These are phyloP conservation scores for Coniochaeta sp. DNA, from an alignment of 2,329 filamentous ascomycete species.

Conservation along the genomic window DNA sequence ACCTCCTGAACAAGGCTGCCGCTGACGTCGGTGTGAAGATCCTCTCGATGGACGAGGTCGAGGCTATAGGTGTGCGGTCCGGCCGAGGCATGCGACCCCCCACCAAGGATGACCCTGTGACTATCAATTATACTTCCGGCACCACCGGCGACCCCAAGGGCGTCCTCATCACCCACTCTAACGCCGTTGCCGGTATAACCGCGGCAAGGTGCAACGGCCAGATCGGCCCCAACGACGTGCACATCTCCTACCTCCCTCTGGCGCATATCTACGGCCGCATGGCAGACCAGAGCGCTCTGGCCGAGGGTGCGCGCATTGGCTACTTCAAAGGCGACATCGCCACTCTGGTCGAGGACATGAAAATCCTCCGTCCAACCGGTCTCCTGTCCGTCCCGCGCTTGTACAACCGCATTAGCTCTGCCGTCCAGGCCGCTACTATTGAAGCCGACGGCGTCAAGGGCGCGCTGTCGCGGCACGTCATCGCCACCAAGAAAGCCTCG, in stretches of 20 bases:
- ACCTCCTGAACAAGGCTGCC: conserved; percentile 70
- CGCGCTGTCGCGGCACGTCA: conserved; percentile 69
- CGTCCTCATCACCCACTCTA: conserved; percentile 74
- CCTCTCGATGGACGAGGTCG: conserved; percentile 72
- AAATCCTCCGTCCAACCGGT: conserved; percentile 72
- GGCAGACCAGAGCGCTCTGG: conserved; percentile 67
- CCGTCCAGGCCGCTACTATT: conserved; percentile 71
- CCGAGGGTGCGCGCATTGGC: conserved; percentile 68
- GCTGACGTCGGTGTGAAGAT: conserved; percentile 68
- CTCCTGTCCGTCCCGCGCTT: conserved; percentile 88
- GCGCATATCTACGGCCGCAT: conserved; percentile 92
- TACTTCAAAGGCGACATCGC: conserved; percentile 92
- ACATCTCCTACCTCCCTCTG: conserved; percentile 83
- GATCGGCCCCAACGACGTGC: conserved; percentile 47
- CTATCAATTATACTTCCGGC: conserved; percentile 86
- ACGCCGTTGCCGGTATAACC: conserved; percentile 67
- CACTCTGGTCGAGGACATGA: conserved; percentile 84
- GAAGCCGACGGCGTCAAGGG: conserved; percentile 76
- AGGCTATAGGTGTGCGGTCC: conserved; percentile 67
- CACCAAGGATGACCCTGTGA: conserved; percentile 67
- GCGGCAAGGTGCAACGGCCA: conserved; percentile 49
- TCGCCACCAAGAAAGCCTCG: conserved; percentile 71
- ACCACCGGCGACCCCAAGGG: conserved; percentile 80
- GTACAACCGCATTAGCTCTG: conserved; percentile 83
- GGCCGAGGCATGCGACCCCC: conserved; percentile 67